Evolutionary conservation across 73 alveolate genomes (phyloP), one percentile per base, ranked within the genome.

Genomic region (Breviolum minutum): DNA sequence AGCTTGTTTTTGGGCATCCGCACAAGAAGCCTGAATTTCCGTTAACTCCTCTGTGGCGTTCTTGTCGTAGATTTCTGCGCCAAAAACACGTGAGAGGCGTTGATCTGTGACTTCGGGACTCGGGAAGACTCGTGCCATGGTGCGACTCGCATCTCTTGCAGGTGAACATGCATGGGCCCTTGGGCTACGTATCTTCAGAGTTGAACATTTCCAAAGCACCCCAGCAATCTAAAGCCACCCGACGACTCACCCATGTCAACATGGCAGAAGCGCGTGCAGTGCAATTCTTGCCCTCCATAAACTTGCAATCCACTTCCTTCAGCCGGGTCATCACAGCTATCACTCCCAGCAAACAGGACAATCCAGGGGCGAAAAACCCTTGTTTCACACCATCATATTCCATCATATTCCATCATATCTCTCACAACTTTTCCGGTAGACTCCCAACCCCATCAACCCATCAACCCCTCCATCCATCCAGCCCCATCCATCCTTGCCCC

Each of bases 231-330:
- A n/a, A n/a, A n/a, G n/a, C 12, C 81, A 71, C 19, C 32, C 81
- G 0, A 30, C 81, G 13, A 16, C 4, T 20, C 19, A 8, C 81
- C 10, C 26, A 71, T 1, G 19, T 30, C 26, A 70, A 30, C 81
- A 71, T 71, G 19, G 19, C 81, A 12, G 19, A 11, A 71, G 29
- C 27, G 61, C 92, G 76, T 83, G 73, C 92, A 60, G 76, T 61
- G 60, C 92, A 83, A 62, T 83, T 83, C 92, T 83, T 83, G 92
- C 76, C 76, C 24, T 12, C 73, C 60, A 83, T 61, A 11, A 8
- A 83, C n/a, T 13, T 29, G 62, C 92, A 83, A 62, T 60, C 76
- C 92, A 83, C 92, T 60, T 83, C 92, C 92, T 83, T 71, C 40
- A 30, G 1, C 24, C 10, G 86, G 14, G 80, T 11, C 8, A 70